Evolutionary conservation across 371 early-diverging fungal genomes (phyloP).

Genomic region (Apophysomyces sp.): DNA sequence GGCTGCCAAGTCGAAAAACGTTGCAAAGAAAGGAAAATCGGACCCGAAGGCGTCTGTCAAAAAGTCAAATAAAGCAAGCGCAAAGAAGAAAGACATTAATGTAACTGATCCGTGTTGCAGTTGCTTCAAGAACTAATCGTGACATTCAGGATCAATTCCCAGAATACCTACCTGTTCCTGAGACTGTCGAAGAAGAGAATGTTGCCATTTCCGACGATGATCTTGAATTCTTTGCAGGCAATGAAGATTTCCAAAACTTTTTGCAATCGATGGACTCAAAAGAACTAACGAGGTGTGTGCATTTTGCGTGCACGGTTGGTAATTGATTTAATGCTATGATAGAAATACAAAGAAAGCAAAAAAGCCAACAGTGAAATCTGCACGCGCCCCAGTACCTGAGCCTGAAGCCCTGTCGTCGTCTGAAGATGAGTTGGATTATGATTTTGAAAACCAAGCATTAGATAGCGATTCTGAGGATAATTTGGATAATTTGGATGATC

Average conservation of each 20-base stretch:
- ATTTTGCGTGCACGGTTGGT: neutral
- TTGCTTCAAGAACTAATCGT: neutral
- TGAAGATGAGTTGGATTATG: slow-evolving; percentile 40
- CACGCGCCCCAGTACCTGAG: slow-evolving; percentile 18
- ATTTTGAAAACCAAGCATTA: slow-evolving; percentile 13
- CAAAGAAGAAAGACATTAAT: neutral
- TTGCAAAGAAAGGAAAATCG: neutral
- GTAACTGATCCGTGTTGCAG: neutral
- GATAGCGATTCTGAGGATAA: slow-evolving; percentile 17
- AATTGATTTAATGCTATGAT: neutral
- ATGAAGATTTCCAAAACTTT: slow-evolving; percentile 25
- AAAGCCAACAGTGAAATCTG: slow-evolving; percentile 5
- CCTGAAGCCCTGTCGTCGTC: slow-evolving; percentile 30
- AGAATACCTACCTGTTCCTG: slow-evolving; percentile 28
- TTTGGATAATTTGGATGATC: slow-evolving; percentile 22
- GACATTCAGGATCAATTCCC: slow-evolving; percentile 1
- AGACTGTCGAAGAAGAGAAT: slow-evolving; percentile 34
- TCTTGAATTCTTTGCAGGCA: slow-evolving; percentile 50
- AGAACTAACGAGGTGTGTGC: slow-evolving; percentile 36
- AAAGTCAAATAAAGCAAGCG: neutral
- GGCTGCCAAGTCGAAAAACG: neutral
- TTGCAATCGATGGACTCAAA: slow-evolving; percentile 28
- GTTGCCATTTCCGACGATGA: slow-evolving; percentile 65
- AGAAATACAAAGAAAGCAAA: slow-evolving; percentile 22
- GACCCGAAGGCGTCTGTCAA: neutral